These are phyloP conservation scores for Fragaria iinumae DNA, from an alignment of 306 rosid species.

Conservation along the genomic window DNA sequence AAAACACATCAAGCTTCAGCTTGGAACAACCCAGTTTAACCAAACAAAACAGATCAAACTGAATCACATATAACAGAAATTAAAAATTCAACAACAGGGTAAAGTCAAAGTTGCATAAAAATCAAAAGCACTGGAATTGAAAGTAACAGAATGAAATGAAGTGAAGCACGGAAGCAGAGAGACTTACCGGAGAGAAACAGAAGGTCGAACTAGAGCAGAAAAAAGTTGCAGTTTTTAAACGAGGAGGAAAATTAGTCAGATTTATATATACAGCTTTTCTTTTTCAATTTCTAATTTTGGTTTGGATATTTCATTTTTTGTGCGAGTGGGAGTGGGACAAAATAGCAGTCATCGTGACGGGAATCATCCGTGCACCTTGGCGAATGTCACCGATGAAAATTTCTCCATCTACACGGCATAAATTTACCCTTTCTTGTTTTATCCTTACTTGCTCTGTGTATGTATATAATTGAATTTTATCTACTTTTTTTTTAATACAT, in stretches of 20 bases:
- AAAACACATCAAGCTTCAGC: neutral
- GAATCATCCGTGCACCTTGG: neutral
- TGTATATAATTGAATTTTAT: too few species aligned
- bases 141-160: neutral
- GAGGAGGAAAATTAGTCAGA: neutral
- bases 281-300: neutral
- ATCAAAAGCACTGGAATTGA: neutral
- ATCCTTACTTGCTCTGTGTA: too few species aligned
- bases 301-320: too few species aligned
- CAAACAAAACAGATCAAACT: neutral
- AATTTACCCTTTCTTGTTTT: too few species aligned
- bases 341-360: neutral
- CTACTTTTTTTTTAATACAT: too few species aligned
- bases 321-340: neutral
- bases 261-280: too few species aligned
- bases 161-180: neutral
- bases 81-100: neutral
- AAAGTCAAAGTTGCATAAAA: neutral
- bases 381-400: neutral
- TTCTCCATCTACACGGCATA: too few species aligned
- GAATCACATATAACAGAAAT: too few species aligned
- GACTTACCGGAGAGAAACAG: neutral
- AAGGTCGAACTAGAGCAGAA: neutral
- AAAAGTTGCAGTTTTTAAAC: neutral
- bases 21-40: neutral